Evolutionary conservation across 805 yeast genomes (phyloP).

Genomic region (Myxozyma sirexii): DNA sequence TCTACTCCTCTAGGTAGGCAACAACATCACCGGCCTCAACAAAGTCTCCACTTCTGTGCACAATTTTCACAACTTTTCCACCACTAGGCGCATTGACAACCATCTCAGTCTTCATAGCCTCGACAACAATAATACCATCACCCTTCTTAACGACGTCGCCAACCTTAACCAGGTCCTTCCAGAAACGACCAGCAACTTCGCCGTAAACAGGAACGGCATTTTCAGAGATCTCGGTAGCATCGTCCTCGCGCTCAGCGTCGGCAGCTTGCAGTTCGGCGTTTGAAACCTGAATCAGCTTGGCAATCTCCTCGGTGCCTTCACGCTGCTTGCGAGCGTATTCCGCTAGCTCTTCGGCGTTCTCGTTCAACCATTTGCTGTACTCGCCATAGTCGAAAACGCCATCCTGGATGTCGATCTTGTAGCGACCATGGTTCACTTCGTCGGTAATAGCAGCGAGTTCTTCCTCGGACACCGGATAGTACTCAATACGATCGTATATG

Average conservation of each 20-base stretch:
- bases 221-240: constrained; percentile 65
- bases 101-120: constrained; percentile 99
- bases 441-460: constrained; percentile 73
- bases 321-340: constrained; percentile 71
- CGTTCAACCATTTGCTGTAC: constrained; percentile 77
- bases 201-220: constrained; percentile 84
- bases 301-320: constrained; percentile 83
- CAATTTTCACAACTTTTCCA: constrained; percentile 72
- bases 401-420: constrained; percentile 71
- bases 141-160: constrained; percentile 76
- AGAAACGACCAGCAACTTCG: constrained; percentile 92
- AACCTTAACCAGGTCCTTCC: constrained; percentile 83
- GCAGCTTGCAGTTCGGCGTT: constrained; percentile 70
- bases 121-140: constrained; percentile 84
- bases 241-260: constrained; percentile 45
- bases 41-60: constrained; percentile 89
- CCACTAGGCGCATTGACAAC: constrained; percentile 64
- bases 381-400: constrained; percentile 79
- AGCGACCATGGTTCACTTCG: constrained; percentile 79
- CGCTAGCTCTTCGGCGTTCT: constrained; percentile 70
- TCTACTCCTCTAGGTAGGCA: constrained; percentile 57
- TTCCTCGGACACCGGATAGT: constrained; percentile 85
- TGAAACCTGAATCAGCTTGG: constrained; percentile 75
- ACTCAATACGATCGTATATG: constrained; percentile 93
- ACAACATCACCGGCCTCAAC: constrained; percentile 96